A percentile compares a stretch with the other conserved stretches of the same genome.
phyloP scores from a whole-genome alignment of 2,329 filamentous ascomycete genomes.

The Didymella exigua region DNA sequence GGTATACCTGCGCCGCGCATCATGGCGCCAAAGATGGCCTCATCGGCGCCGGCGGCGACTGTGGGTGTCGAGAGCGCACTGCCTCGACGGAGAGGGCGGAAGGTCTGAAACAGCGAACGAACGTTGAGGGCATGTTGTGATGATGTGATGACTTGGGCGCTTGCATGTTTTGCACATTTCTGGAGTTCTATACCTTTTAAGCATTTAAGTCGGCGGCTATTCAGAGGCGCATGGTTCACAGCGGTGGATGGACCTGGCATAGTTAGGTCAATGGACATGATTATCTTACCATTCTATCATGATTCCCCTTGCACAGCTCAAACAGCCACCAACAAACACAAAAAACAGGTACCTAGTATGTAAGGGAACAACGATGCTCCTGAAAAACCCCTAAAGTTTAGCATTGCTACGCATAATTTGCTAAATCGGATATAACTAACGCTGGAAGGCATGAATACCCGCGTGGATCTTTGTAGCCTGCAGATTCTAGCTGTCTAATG shows the following conservation, averaged over 20 bases:
- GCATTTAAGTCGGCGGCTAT: neutral
- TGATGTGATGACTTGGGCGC: slow-evolving; percentile 1
- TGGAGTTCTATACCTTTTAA: slow-evolving; percentile 12
- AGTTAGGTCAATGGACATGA: neutral
- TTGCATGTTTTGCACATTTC: neutral
- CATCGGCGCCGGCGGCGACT: slow-evolving; percentile 9
- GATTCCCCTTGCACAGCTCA: too few species aligned
- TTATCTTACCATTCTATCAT: too few species aligned
- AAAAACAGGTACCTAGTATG: too few species aligned
- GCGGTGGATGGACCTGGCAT: neutral
- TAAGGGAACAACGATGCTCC: too few species aligned
- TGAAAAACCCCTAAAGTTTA: too few species aligned
- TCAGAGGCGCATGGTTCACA: neutral
- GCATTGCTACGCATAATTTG: too few species aligned
- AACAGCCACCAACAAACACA: too few species aligned
- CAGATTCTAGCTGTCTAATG: too few species aligned
- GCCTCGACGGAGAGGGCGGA: slow-evolving; percentile 37
- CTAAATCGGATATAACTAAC: too few species aligned
- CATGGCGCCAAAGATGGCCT: slow-evolving; percentile 15
- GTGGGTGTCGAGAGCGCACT: slow-evolving; percentile 36
- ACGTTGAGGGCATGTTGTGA: neutral
- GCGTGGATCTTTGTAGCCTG: too few species aligned
- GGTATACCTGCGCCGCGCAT: slow-evolving; percentile 34
- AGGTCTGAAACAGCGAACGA: slow-evolving; percentile 13
- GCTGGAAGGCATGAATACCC: too few species aligned